Conservation (phyloP, 2,329 filamentous ascomycete species). For the Epichloe sp. region DNA sequence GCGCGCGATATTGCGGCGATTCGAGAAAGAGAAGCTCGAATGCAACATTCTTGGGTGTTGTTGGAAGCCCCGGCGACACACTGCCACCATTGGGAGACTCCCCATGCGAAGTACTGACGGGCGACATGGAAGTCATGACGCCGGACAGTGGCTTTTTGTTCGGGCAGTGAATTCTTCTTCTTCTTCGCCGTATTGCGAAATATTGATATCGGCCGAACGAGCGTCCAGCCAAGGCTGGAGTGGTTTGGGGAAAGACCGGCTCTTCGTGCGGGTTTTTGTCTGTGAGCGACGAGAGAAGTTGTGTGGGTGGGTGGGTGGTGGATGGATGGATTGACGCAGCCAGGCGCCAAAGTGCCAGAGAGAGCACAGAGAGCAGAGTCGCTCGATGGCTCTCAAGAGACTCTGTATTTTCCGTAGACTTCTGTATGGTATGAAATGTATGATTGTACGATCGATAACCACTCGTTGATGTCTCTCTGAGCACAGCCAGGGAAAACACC, state of each 20-base stretch:
- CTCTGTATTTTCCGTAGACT: background rate
- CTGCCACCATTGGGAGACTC: slow-evolving; percentile 28
- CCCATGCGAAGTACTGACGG: slow-evolving; percentile 23
- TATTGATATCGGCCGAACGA: slow-evolving; percentile 7
- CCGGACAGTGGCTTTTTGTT: background rate
- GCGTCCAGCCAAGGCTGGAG: slow-evolving; percentile 9
- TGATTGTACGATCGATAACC: background rate
- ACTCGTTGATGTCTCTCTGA: slow-evolving; percentile 2
- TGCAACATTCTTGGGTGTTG: slow-evolving; percentile 58
- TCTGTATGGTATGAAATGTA: background rate
- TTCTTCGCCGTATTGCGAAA: background rate
- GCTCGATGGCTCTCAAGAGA: background rate
- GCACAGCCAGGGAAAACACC: slow-evolving; percentile 14
- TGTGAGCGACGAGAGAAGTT: background rate
- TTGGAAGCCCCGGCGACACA: slow-evolving; percentile 32
- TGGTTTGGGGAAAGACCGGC: slow-evolving; percentile 12
- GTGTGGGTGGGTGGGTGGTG: background rate
- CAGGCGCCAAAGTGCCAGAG: slow-evolving; percentile 5
- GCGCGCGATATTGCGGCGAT: slow-evolving; percentile 55
- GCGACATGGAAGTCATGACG: slow-evolving; percentile 34
- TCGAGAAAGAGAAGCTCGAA: slow-evolving; percentile 64
- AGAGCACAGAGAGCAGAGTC: slow-evolving; percentile 7
- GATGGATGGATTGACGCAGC: slow-evolving; percentile 11
- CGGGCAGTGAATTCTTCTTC: background rate
- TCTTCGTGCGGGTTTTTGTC: slow-evolving; percentile 23